Percentiles rank a stretch among this genome's conserved stretches.
Conservation (phyloP, 805 yeast genomes). For the Starmerella vaccinii region DNA sequence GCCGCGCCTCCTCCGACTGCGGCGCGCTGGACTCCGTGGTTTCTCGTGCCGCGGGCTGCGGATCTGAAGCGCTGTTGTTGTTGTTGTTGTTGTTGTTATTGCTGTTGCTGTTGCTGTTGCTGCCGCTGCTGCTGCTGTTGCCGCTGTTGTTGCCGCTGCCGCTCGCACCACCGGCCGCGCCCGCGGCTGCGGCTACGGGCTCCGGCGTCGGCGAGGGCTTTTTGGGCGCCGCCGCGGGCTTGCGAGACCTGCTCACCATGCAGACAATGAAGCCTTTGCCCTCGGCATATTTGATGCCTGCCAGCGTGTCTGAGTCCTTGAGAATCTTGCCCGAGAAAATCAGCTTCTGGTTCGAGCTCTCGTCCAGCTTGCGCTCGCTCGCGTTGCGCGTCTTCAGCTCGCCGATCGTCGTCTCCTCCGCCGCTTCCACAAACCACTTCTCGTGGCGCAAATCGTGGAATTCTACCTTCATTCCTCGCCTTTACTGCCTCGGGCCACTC, state of each 20-base stretch:
- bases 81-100: background rate
- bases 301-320: constrained; percentile 68
- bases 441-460: constrained; percentile 92
- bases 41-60: constrained; percentile 11
- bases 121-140: background rate
- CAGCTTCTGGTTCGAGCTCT: constrained; percentile 65
- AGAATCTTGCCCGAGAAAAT: constrained; percentile 89
- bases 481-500: background rate
- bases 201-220: constrained; percentile 23
- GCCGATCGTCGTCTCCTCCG: constrained; percentile 53
- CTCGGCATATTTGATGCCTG: constrained; percentile 63
- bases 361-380: constrained; percentile 49
- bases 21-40: constrained; percentile 27
- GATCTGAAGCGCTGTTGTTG: too few relatives aligned
- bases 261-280: constrained; percentile 79
- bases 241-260: constrained; percentile 56
- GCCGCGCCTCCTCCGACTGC: constrained; percentile 22
- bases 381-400: constrained; percentile 70
- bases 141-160: constrained; percentile 22
- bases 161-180: too few relatives aligned
- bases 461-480: constrained; percentile 52
- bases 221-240: constrained; percentile 23
- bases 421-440: constrained; percentile 70
- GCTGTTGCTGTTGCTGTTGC: constrained; percentile 18
- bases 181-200: too few relatives aligned